Evolutionary conservation across 306 rosid genomes (phyloP).

Genomic region (Dalbergia cochinchinensis): DNA sequence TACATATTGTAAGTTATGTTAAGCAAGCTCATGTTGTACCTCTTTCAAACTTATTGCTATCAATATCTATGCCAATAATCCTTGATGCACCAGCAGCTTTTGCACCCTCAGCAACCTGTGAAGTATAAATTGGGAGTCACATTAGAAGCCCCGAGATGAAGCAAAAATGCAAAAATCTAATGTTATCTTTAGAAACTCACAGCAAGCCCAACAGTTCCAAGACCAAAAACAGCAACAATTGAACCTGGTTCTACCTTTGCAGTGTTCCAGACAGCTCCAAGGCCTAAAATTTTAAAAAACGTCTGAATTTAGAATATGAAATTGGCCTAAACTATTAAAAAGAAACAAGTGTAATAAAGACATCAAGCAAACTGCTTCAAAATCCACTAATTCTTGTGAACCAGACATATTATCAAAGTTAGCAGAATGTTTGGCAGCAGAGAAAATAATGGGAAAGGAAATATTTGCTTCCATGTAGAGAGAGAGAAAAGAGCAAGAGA

Average conservation of each 20-base stretch:
- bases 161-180: conserved; percentile 23
- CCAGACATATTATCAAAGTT: background rate
- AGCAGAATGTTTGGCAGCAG: background rate
- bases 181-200: conserved; percentile 61
- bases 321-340: conserved; percentile 46
- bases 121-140: conserved; percentile 32
- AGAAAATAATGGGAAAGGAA: background rate
- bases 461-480: background rate
- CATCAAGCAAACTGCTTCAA: background rate
- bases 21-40: conserved; percentile 59
- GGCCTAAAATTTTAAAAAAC: conserved; percentile 58
- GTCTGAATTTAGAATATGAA: conserved; percentile 25
- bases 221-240: conserved; percentile 89
- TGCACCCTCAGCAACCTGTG: conserved; percentile 98
- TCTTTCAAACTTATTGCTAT: conserved; percentile 77
- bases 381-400: conserved; percentile 29
- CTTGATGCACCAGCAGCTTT: conserved; percentile 93
- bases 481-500: background rate
- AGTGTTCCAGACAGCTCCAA: conserved; percentile 99
- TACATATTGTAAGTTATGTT: background rate
- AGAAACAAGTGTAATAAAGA: conserved; percentile 1
- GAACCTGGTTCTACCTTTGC: conserved; percentile 95
- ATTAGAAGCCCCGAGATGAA: conserved; percentile 27
- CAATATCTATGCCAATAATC: conserved; percentile 86
- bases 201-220: conserved; percentile 96